Percentiles rank a stretch among this genome's conserved stretches.
phyloP scores from a whole-genome alignment of 345 rosid species.

The Microthlaspi erraticum region DNA sequence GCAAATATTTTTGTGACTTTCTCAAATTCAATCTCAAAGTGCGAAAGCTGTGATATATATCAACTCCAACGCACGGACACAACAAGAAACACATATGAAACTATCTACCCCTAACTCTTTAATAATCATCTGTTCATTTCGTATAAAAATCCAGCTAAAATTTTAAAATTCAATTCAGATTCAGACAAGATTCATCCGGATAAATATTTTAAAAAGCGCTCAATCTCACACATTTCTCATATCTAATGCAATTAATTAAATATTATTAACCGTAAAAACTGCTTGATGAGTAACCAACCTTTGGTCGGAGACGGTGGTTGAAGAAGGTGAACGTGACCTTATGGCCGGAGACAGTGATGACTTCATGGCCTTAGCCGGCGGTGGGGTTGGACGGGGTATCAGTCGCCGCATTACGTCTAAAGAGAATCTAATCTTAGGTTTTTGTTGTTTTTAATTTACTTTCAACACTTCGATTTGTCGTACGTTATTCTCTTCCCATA shows the following conservation, averaged over 20 bases:
- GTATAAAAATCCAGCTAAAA: too few relatives aligned
- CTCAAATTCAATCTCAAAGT: background rate
- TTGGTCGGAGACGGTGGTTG: background rate
- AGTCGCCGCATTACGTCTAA: background rate
- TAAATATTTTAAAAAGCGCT: too few relatives aligned
- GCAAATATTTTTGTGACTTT: background rate
- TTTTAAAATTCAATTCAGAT: background rate
- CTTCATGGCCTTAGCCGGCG: background rate
- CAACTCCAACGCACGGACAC: background rate
- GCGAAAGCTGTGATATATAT: background rate
- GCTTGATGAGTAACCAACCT: background rate
- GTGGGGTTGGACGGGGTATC: background rate
- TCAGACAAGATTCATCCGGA: background rate
- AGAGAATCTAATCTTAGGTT: too few relatives aligned
- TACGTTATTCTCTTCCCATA: too few relatives aligned
- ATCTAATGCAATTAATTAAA: too few relatives aligned
- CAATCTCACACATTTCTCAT: too few relatives aligned
- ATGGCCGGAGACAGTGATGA: background rate
- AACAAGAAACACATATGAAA: background rate
- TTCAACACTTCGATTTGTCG: too few relatives aligned
- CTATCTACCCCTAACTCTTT: too few relatives aligned
- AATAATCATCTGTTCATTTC: background rate
- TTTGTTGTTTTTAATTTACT: too few relatives aligned
- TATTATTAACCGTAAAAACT: too few relatives aligned
- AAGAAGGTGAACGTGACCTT: background rate